Percentiles rank a stretch among this genome's conserved stretches.
Evolutionary conservation across 2,329 filamentous ascomycete genomes (phyloP).

Genomic region (Colletotrichum magnum): DNA sequence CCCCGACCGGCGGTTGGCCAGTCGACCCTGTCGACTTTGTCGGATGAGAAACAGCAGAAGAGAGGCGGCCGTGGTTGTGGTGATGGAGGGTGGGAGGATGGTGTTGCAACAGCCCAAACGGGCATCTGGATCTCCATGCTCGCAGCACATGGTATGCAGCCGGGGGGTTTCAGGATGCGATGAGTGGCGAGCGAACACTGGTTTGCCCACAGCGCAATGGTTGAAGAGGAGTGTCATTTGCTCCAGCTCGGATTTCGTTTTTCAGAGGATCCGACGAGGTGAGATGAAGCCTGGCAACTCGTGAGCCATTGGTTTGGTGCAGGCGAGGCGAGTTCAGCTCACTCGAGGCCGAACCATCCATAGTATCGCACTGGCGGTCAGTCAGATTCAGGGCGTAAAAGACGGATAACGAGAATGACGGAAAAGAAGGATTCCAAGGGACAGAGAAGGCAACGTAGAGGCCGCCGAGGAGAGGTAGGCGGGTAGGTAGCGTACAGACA

Average conservation of each 20-base stretch:
- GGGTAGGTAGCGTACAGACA: not conserved
- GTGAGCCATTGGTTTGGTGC: too few species aligned
- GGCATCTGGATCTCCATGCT: not conserved
- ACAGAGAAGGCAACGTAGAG: not conserved
- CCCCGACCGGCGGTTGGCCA: not conserved
- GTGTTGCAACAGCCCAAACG: not conserved
- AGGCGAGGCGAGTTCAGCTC: too few species aligned
- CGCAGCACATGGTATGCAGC: not conserved
- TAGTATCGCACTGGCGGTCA: not conserved
- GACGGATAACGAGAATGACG: not conserved
- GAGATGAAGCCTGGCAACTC: not conserved
- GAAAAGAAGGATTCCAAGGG: not conserved
- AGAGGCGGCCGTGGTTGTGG: not conserved
- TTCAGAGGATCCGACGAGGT: not conserved
- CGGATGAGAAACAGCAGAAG: not conserved
- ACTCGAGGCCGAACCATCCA: too few species aligned
- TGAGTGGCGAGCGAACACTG: slow-evolving; percentile 2
- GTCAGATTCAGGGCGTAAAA: not conserved
- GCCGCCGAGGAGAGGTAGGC: not conserved
- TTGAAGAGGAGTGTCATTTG: not conserved
- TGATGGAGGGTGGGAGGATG: slow-evolving; percentile 2
- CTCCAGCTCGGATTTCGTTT: not conserved
- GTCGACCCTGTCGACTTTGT: not conserved
- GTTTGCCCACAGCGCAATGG: not conserved
- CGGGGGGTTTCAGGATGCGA: slow-evolving; percentile 2